Evolutionary conservation across 305 asterid species (phyloP).

Genomic region (Ajuga reptans): DNA sequence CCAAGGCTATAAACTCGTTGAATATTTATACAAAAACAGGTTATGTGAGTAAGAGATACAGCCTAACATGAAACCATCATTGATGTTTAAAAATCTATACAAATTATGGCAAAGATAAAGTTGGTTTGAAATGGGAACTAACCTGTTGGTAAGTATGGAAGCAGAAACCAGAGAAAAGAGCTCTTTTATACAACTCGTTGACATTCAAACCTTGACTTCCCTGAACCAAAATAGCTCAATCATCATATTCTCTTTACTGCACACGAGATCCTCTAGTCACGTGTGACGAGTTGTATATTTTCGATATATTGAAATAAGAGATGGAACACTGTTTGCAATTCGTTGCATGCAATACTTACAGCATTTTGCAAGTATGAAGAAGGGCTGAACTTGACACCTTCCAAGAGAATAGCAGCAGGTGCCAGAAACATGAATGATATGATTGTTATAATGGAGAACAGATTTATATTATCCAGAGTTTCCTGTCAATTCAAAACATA

Average conservation of each 20-base stretch:
- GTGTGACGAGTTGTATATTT: no score
- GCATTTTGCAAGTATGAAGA: slow-evolving; percentile 54
- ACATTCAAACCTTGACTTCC: slow-evolving; percentile 60
- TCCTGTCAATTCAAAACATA: slow-evolving; percentile 42
- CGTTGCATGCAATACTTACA: slow-evolving; percentile 33
- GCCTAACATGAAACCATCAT: no score
- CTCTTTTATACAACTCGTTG: slow-evolving; percentile 45
- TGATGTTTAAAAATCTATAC: no score
- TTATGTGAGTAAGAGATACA: no score
- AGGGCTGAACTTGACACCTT: slow-evolving; percentile 66
- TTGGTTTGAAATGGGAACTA: neutral
- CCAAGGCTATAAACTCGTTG: no score
- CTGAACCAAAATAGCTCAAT: slow-evolving; percentile 29
- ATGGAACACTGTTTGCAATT: neutral
- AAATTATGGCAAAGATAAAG: no score
- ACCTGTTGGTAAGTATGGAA: slow-evolving; percentile 89
- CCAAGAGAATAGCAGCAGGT: slow-evolving; percentile 54
- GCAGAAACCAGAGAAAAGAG: slow-evolving; percentile 65
- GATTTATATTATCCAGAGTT: slow-evolving; percentile 63
- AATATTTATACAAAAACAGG: no score
- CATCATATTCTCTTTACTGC: neutral
- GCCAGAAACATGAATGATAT: slow-evolving; percentile 56
- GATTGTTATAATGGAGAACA: slow-evolving; percentile 63
- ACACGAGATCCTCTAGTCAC: no score
- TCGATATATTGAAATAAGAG: neutral